These are phyloP conservation scores for Talaromyces trachyspermus DNA, from an alignment of 495 filamentous ascomycete genomes.

Conservation along the genomic window DNA sequence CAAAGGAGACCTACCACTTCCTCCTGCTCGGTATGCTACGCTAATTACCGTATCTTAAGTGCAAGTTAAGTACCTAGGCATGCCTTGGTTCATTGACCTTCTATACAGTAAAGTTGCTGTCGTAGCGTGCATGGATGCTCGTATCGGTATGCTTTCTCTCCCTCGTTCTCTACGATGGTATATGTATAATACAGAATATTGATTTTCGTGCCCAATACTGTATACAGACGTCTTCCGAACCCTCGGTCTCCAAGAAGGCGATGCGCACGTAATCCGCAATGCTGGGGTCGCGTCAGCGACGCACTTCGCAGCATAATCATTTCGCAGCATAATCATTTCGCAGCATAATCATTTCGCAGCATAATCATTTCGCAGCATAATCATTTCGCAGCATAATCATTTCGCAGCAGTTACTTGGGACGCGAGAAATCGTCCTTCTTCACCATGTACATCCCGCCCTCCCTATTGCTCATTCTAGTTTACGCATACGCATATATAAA, in stretches of 20 bases:
- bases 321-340: too few relatives aligned
- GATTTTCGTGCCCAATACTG: too few relatives aligned
- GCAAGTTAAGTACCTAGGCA: neutral
- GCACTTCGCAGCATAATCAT: slow-evolving; percentile 65
- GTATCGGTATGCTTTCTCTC: slow-evolving; percentile 39
- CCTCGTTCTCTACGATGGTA: neutral
- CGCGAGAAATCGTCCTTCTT: too few relatives aligned
- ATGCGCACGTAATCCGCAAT: slow-evolving; percentile 81
- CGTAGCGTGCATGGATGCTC: slow-evolving; percentile 82
- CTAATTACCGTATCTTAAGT: neutral
- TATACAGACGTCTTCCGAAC: too few relatives aligned
- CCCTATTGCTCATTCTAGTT: too few relatives aligned
- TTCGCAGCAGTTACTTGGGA: too few relatives aligned
- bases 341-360: too few relatives aligned
- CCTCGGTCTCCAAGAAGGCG: slow-evolving; percentile 63
- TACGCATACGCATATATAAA: too few relatives aligned
- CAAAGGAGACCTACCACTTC: slow-evolving; percentile 59
- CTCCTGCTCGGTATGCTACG: slow-evolving; percentile 51
- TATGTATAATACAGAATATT: neutral
- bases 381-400: too few relatives aligned
- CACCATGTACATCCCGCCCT: too few relatives aligned
- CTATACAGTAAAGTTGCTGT: slow-evolving; percentile 21
- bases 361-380: too few relatives aligned
- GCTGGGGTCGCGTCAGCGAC: slow-evolving; percentile 59
- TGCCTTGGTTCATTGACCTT: neutral